Evolutionary conservation across 169 alveolate species (phyloP).

Genomic region (Cryptosporidium ubiquitum): DNA sequence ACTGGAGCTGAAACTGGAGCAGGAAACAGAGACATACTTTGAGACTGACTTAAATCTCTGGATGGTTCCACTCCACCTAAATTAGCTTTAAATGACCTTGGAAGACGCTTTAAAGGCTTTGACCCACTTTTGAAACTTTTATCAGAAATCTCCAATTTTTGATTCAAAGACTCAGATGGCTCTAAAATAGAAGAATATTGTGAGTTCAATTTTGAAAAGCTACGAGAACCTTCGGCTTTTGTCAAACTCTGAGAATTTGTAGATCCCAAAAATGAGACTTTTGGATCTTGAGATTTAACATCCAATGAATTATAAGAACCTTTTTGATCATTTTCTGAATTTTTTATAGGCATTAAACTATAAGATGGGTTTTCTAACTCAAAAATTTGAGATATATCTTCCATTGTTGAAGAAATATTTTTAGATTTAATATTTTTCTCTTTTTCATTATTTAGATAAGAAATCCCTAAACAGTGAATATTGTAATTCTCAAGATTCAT

Average conservation of each 20-base stretch:
- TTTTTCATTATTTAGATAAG: not conserved
- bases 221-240: not conserved
- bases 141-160: not conserved
- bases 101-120: slow-evolving; percentile 3
- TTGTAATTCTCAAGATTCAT: not conserved
- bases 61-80: not conserved
- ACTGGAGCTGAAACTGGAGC: not conserved
- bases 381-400: not conserved
- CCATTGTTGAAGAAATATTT: not conserved
- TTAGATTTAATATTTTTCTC: no score
- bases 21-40: not conserved
- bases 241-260: not conserved
- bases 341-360: not conserved
- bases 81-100: not conserved
- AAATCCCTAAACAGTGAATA: not conserved
- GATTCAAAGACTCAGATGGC: not conserved
- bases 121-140: not conserved
- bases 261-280: not conserved
- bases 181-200: not conserved
- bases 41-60: not conserved
- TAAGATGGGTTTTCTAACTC: not conserved
- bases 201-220: not conserved
- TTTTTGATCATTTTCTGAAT: not conserved
- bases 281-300: not conserved
- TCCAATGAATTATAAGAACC: not conserved